Conservation (phyloP, 202 grass and related monocot species). For the Carex arenaria region DNA sequence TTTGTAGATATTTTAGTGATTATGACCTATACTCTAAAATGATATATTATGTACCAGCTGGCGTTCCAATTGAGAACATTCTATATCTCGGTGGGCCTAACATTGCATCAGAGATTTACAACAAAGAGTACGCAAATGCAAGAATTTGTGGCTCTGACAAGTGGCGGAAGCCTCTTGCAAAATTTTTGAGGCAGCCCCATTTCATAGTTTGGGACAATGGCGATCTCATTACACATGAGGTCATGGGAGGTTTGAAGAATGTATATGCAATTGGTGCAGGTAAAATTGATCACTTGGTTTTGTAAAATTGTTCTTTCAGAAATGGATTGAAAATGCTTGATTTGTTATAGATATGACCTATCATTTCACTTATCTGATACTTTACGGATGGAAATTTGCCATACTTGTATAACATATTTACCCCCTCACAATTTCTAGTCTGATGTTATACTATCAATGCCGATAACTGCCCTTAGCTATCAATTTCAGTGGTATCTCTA, state of each 20-base stretch:
- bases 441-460: neutral
- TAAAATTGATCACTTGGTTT: conserved; percentile 28
- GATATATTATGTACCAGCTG: conserved; percentile 49
- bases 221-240: conserved; percentile 91
- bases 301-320: neutral
- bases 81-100: conserved; percentile 98
- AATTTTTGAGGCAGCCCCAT: conserved; percentile 97
- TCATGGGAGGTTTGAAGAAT: conserved; percentile 99
- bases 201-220: conserved; percentile 99
- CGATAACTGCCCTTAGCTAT: neutral
- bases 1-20: conserved; percentile 7
- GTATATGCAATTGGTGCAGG: conserved; percentile 94
- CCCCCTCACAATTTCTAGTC: too few species aligned
- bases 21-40: neutral
- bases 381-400: neutral
- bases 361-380: neutral
- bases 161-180: conserved; percentile 90
- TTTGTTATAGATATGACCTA: neutral
- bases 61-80: conserved; percentile 81
- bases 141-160: conserved; percentile 86
- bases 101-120: conserved; percentile 99
- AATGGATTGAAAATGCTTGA: neutral
- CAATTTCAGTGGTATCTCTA: neutral
- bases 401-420: too few species aligned
- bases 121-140: conserved; percentile 98